Evolutionary conservation across 2,329 filamentous ascomycete genomes (phyloP), one percentile per base, ranked within the genome.

Genomic region (Aspergillus fructus): DNA sequence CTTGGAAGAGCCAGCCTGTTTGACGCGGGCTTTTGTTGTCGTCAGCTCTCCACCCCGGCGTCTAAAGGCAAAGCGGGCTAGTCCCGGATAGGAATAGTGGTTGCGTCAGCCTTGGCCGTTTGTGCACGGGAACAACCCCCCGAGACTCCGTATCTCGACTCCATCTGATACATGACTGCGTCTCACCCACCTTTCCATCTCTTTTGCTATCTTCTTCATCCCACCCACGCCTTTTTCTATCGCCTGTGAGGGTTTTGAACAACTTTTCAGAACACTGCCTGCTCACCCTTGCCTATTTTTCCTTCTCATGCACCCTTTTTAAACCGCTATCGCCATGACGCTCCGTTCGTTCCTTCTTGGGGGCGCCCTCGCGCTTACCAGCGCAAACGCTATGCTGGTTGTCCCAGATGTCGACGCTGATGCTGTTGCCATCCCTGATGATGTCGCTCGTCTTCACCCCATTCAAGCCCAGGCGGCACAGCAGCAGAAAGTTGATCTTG

Each of bases 341-440:
- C 59, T 74, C 59, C 70, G 70, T 55, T 74, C 71, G 53, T 60
- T 74, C 43, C 61, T 74, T 41, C 61, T 74, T 49, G 71, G 69
- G 59, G 68, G 70, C 61, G 65, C 67, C 19, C 60, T 73, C 46
- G 71, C 71, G 40, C 62, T 76, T 30, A 60, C 68, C 64, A 62
- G 69, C 64, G 68, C 71, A 60, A 70, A 68, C 39, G 74, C 74
- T 24, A 66, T 77, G 51, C 64, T 77, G 49, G 70, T 77, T 39
- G 62, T 75, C 47, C 75, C 75, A 33, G 73, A 74, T 54, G 52
- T 66, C 43, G 66, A 71, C 34, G 59, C 60, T 19, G 61, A 68
- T n/a, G 56, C 66, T 33, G 59, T 67, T 27, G 53, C 66, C 37
- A 60, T 66, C 23, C 60, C 68, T 33, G 59, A 60, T 34, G 66